Evolutionary conservation across 1,284 basidiomycete genomes (phyloP).

Genomic region (Mycena citricolor): DNA sequence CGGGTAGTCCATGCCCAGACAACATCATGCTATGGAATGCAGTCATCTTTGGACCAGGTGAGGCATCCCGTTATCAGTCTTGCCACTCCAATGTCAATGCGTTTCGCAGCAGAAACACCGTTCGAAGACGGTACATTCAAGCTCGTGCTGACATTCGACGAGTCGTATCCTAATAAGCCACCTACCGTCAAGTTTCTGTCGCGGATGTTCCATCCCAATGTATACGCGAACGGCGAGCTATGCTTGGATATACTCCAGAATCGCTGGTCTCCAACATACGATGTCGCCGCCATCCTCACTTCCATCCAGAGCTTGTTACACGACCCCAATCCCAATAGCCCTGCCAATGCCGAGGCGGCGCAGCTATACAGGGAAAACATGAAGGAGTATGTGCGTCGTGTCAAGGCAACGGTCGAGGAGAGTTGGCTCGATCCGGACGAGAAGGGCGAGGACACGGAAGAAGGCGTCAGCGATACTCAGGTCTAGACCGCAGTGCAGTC

Average conservation of each 20-base stretch:
- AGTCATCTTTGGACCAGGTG: conserved; percentile 97
- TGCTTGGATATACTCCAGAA: conserved; percentile 99
- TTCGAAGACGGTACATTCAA: conserved; percentile 99
- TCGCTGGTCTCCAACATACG: conserved; percentile 97
- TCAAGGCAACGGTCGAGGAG: conserved; percentile 89
- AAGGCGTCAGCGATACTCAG: too few relatives aligned
- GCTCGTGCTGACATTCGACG: conserved; percentile 92
- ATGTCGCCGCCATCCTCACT: conserved; percentile 96
- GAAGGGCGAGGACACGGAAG: conserved; percentile 46
- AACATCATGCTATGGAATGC: conserved; percentile 99
- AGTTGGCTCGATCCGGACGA: conserved; percentile 88
- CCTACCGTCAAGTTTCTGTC: conserved; percentile 96
- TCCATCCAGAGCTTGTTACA: conserved; percentile 94
- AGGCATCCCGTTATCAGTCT: conserved; percentile 31
- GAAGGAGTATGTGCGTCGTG: conserved; percentile 94
- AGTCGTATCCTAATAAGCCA: conserved; percentile 97
- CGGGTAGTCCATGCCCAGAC: conserved; percentile 94
- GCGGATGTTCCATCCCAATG: conserved; percentile 99
- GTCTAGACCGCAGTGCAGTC: conserved; percentile 4
- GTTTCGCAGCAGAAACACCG: conserved; percentile 82
- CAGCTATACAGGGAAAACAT: conserved; percentile 96
- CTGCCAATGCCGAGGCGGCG: conserved; percentile 97
- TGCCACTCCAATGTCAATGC: conserved; percentile 8
- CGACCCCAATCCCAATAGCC: conserved; percentile 97
- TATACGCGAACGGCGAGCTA: conserved; percentile 96